These are phyloP conservation scores for Epithele typhae DNA, from an alignment of 768 basidiomycete genomes.

Conservation along the genomic window DNA sequence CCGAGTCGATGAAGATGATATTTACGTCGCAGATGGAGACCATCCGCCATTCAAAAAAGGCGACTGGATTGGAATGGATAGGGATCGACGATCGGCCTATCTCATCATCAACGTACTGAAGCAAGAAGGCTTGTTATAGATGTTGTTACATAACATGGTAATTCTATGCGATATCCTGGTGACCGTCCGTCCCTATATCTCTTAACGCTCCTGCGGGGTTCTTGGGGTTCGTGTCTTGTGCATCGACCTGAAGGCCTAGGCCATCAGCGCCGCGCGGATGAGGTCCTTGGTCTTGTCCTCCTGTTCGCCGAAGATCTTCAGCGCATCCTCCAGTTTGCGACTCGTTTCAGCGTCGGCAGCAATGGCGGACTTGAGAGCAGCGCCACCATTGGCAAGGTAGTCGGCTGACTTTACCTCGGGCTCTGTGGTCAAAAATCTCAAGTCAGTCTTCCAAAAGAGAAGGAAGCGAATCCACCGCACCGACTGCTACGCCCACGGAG, in stretches of 20 bases:
- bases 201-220: too few relatives aligned
- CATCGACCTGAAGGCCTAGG: background rate
- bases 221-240: too few relatives aligned
- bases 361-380: constrained; percentile 33
- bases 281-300: constrained; percentile 38
- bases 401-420: constrained; percentile 20
- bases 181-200: too few relatives aligned
- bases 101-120: constrained; percentile 73
- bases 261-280: constrained; percentile 17
- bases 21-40: constrained; percentile 59
- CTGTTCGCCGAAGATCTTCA: constrained; percentile 39
- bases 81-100: constrained; percentile 76
- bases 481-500: too few relatives aligned
- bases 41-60: constrained; percentile 43
- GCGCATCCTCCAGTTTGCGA: constrained; percentile 42
- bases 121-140: constrained; percentile 61
- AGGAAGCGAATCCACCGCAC: too few relatives aligned
- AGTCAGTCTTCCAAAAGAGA: too few relatives aligned
- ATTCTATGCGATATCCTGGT: too few relatives aligned
- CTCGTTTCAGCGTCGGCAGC: constrained; percentile 34
- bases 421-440: background rate
- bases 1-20: constrained; percentile 39
- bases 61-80: constrained; percentile 76
- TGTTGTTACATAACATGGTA: background rate
- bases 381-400: constrained; percentile 33